Evolutionary conservation across 2,329 filamentous ascomycete species (phyloP), one percentile per base, ranked within the genome.

Genomic region (Fusarium nanum): DNA sequence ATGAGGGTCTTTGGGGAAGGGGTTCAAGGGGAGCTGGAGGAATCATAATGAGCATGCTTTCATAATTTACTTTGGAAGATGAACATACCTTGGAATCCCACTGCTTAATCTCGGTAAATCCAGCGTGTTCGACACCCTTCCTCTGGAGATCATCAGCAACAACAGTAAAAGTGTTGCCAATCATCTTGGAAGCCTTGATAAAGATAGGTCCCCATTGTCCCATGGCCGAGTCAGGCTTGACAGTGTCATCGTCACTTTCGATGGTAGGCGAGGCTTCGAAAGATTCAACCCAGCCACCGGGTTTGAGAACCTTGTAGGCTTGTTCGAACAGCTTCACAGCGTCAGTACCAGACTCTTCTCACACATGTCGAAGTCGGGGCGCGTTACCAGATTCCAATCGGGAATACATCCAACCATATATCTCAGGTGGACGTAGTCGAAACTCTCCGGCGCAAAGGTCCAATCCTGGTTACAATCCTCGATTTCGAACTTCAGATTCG

Each of bases 381-480:
- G 2, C 12, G 16, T 52, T 18, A 52, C 49, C 12, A 41, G 49
- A 2, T 41, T 32, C 69, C 69, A 72, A 8, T 72, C 53, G 5
- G 58, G 66, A 16, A 72, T 66, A 5, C 62, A 70, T 1, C 69
- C 69, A 5, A 72, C 67, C 3, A 72, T 13, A 20, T 72, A 70
- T 8, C 69, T 56, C 9, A 72, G 18, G 25, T 72, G 69, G 20
- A 72, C 45, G 16, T 72, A 72, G 18, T 72, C 69, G n/a, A 72
- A 72, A 1, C 67, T 46, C 2, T 44, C 56, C 3, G 59, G 52
- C 2, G 69, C 14, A 3, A 70, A 72, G 8, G 69, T 72, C 69
- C 69, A 72, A 1, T 72, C 69, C 25, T 72, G 62, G 3, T 52
- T 72, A 3, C 70, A 72, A 13, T 72, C 69, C 12, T 72, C 69